These are phyloP conservation scores for Plantago elongata DNA, from an alignment of 257 asterid species.

Conservation along the genomic window DNA sequence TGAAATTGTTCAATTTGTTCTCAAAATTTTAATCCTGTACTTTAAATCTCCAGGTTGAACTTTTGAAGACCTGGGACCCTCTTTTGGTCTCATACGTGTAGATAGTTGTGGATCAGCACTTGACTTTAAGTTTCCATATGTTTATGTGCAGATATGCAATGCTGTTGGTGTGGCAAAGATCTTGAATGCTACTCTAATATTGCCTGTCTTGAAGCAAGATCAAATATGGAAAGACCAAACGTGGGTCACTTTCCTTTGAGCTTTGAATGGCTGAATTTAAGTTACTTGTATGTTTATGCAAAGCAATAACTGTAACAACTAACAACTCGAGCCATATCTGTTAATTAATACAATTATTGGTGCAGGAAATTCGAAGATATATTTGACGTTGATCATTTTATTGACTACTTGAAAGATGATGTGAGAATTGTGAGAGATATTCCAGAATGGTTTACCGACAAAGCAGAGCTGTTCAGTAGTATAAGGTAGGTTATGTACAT, in stretches of 20 bases:
- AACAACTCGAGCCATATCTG: constrained; percentile 5
- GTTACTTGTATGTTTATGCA: not conserved
- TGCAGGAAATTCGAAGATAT: constrained; percentile 99
- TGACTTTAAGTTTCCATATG: constrained; percentile 6
- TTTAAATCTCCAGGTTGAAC: not conserved
- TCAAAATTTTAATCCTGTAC: constrained; percentile 1
- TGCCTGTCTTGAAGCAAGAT: constrained; percentile 97
- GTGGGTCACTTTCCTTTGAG: constrained; percentile 37
- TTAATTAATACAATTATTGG: constrained; percentile 6
- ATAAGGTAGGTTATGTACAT: constrained; percentile 49
- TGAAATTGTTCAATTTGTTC: constrained; percentile 9
- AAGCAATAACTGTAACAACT: not conserved
- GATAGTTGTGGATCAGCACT: constrained; percentile 15
- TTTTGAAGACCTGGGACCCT: not conserved
- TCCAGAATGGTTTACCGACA: constrained; percentile 99
- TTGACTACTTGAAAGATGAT: constrained; percentile 86
- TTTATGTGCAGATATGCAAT: constrained; percentile 79
- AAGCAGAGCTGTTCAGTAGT: constrained; percentile 85
- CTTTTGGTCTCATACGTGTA: constrained; percentile 1
- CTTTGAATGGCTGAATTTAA: constrained; percentile 3
- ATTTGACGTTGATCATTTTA: constrained; percentile 94
- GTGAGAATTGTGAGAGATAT: constrained; percentile 89
- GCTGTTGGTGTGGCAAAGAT: constrained; percentile 99
- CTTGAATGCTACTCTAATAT: constrained; percentile 90
- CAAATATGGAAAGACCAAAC: constrained; percentile 99